These are phyloP conservation scores for Geotrichum reessii DNA, from an alignment of 1,139 yeast genomes.

Conservation along the genomic window DNA sequence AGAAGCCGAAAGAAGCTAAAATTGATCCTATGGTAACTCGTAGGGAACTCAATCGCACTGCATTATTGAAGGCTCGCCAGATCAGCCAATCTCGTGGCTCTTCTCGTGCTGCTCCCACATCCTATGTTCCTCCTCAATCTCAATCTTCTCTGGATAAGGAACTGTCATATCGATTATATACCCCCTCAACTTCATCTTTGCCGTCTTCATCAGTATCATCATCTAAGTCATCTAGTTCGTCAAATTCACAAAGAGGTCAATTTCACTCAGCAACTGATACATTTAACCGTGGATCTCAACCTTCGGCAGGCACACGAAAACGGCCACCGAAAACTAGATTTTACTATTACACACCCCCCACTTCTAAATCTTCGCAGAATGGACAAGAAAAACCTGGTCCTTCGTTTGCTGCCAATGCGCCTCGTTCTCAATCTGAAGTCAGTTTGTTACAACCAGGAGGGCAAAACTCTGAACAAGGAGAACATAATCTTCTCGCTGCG, in stretches of 20 bases:
- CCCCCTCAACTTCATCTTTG: not conserved
- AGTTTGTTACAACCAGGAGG: not conserved
- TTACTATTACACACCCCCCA: conserved; percentile 19
- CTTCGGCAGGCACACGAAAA: conserved; percentile 2
- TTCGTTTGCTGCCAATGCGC: conserved; percentile 14
- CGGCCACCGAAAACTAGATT: conserved; percentile 14
- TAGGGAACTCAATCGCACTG: conserved; percentile 15
- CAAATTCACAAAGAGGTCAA: not conserved
- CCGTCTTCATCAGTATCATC: not conserved
- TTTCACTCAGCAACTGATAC: not conserved
- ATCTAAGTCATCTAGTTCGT: not conserved
- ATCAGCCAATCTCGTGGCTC: conserved; percentile 23
- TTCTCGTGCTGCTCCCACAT: conserved; percentile 21
- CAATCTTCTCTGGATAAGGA: conserved; percentile 1
- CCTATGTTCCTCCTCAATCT: conserved; percentile 6
- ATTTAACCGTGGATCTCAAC: not conserved
- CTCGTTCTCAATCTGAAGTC: conserved; percentile 1
- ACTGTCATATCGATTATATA: conserved; percentile 8
- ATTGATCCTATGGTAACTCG: conserved; percentile 30
- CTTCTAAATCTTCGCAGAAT: conserved; percentile 9
- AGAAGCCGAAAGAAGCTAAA: conserved; percentile 21
- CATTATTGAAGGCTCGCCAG: conserved; percentile 11
- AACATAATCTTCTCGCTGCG: conserved; percentile 35
- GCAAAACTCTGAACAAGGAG: conserved; percentile 1
- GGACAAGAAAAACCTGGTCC: conserved; percentile 15